phyloP scores from a whole-genome alignment of 345 rosid species.

The Brassica carinata region DNA sequence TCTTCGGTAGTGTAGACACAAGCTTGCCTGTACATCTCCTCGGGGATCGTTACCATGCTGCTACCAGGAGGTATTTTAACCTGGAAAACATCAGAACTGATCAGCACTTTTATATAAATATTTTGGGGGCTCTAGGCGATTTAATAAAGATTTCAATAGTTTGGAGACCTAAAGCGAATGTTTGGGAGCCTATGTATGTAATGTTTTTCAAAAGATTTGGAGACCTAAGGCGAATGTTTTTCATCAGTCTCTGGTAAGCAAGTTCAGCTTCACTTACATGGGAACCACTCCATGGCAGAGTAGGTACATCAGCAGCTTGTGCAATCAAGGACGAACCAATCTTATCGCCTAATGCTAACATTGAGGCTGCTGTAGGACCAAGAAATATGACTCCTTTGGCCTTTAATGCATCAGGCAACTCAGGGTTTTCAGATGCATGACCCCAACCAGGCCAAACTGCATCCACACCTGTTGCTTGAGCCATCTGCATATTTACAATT shows the following conservation, averaged over 20 bases:
- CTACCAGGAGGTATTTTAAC: conserved; percentile 77
- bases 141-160: too few species aligned
- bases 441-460: conserved; percentile 99
- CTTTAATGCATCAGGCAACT: conserved; percentile 83
- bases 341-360: conserved; percentile 98
- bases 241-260: not conserved
- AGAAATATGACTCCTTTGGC: conserved; percentile 91
- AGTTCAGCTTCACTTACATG: conserved; percentile 55
- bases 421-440: conserved; percentile 99
- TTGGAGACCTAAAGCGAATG: too few species aligned
- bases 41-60: conserved; percentile 81
- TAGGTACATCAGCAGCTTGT: conserved; percentile 99
- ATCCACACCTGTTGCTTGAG: conserved; percentile 92
- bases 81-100: conserved; percentile 46
- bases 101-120: not conserved
- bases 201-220: too few species aligned
- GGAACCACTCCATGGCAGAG: conserved; percentile 99
- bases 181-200: too few species aligned
- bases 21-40: conserved; percentile 87
- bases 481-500: conserved; percentile 61
- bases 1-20: conserved; percentile 98
- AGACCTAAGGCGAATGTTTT: too few species aligned
- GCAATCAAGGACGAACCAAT: conserved; percentile 99
- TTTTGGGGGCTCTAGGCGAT: too few species aligned
- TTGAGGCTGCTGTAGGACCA: conserved; percentile 87